Conservation (phyloP, 805 yeast species). For the Candida boidinii region DNA sequence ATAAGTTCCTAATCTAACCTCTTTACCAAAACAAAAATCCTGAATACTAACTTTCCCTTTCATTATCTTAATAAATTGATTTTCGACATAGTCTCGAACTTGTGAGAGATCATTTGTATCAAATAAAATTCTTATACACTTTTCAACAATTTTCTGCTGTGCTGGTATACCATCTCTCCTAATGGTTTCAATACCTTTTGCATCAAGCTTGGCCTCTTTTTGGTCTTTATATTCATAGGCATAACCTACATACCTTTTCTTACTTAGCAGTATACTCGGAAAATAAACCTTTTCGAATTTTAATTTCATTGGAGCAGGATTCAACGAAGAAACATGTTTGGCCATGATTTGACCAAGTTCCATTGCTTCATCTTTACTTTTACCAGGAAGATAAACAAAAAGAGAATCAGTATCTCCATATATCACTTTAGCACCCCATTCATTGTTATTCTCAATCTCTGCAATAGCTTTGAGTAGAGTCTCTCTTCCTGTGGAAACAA, state of each 20-base stretch:
- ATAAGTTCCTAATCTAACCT: slow-evolving; percentile 78
- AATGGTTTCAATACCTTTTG: slow-evolving; percentile 94
- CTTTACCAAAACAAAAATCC: slow-evolving; percentile 89
- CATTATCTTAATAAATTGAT: slow-evolving; percentile 60
- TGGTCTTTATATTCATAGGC: slow-evolving; percentile 57
- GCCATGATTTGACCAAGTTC: slow-evolving; percentile 67
- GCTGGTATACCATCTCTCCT: slow-evolving; percentile 94
- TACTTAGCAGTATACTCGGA: slow-evolving; percentile 75
- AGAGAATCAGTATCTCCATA: slow-evolving; percentile 96
- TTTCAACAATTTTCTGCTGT: slow-evolving; percentile 74
- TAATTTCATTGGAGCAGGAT: slow-evolving; percentile 75
- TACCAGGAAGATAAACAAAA: slow-evolving; percentile 86
- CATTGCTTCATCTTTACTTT: slow-evolving; percentile 70
- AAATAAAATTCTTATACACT: slow-evolving; percentile 58
- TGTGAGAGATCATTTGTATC: slow-evolving; percentile 61
- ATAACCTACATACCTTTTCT: slow-evolving; percentile 88
- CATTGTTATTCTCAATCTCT: slow-evolving; percentile 46
- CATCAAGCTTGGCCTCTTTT: slow-evolving; percentile 66
- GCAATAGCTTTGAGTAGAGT: slow-evolving; percentile 64
- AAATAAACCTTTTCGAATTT: slow-evolving; percentile 91
- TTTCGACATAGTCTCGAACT: slow-evolving; percentile 57
- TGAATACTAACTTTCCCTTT: slow-evolving; percentile 57
- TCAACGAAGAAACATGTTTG: slow-evolving; percentile 43
- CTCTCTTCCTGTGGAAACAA: slow-evolving; percentile 87
- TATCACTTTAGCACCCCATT: slow-evolving; percentile 87